Evolutionary conservation across 2,329 filamentous ascomycete species (phyloP), one percentile per base, ranked within the genome.

Genomic region (Pestalotiopsis sp.): DNA sequence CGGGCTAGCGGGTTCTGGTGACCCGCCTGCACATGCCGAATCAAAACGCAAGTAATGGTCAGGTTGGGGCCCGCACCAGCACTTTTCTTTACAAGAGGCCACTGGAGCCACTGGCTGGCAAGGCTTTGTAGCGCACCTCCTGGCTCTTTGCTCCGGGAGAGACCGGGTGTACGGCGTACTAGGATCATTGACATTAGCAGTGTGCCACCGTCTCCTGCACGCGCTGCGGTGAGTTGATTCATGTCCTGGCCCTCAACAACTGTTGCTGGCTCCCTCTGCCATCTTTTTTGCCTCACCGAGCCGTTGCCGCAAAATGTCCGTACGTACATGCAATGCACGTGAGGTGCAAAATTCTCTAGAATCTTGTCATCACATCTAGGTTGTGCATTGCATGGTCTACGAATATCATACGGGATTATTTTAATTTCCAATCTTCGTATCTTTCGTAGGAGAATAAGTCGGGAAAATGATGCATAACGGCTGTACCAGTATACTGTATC

Each of bases 41-140:
- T 67, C 52, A 61, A 31, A 67, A 38, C 9, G 14, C 20, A 27
- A 67, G 56, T 27, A 67, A 67, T 67, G 52, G 65, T 67, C 65
- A 67, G 65, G 52, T 23, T 23, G 4, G 23, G 20, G 23, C 39
- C 61, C 41, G 36, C 41, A 13, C 61, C 20, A 36, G n/a, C 14
- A 12, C 41, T 56, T 66, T 66, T 9, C 56, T 61, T 20, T 56
- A 17, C 13, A 12, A 39, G 17, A 39, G 62, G 20, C 39, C 36
- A 45, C 23, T n/a, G 38, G 31, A 23, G 14, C 25, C 57, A 17
- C 25, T n/a, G 25, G 49, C 14, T 2, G 49, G 49, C 49, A 56
- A n/a, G 49, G 31, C 31, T 36, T 36, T 36, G 31, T 36, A 36
- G 31, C 31, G 31, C 31, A 36, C 31, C 31, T 36, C 31, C 45